Evolutionary conservation across 225 moss, liverwort and hornwort genomes (phyloP), one percentile per base, ranked within the genome.

Genomic region (Takakia lepidozioides): DNA sequence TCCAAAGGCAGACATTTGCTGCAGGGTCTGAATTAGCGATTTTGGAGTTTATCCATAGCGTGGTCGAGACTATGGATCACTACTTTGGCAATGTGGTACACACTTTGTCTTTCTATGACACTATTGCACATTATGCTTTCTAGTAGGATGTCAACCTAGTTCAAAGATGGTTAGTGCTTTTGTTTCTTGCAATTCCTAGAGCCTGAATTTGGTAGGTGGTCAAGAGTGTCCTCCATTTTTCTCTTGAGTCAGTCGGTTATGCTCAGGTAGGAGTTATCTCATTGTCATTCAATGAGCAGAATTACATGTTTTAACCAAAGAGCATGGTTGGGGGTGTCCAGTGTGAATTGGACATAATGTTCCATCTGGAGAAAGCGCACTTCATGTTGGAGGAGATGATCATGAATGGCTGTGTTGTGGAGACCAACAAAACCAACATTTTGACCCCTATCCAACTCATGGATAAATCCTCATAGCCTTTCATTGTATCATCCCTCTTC

Each of bases 331-430:
- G 16, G 24, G 39, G 23, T 42, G 8, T 42, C 26, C 82, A 92
- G 87, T 92, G 92, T 64, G 92, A 92, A 60, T 67, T 92, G 76
- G 92, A 92, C 70, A 87, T 92, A 52, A 92, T 92, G 87, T 87
- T 82, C 59, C 87, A 92, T 66, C 68, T 87, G 34, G 87, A 92
- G 68, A 87, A 92, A 56, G 87, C 85, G 10, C 92, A 92, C 59
- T 92, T 87, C 45, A 92, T 87, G 92, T 80, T 92, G 0, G 92
- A 92, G 64, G 92, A 92, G 73, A 92, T 92, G 92, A 82, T 87
- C 23, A 85, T 87, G 85, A 92, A 92, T 42, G 87, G 87, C 40
- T 92, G 77, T 60, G 69, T 83, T 52, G 82, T 92, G 49, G 92
- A 92, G 72, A 81, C 84, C 59, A 92, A 83, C 80, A 92, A 80